Base-by-base conservation (phyloP, 352 stramenopile species). In the Phytopythium vexans region DNA sequence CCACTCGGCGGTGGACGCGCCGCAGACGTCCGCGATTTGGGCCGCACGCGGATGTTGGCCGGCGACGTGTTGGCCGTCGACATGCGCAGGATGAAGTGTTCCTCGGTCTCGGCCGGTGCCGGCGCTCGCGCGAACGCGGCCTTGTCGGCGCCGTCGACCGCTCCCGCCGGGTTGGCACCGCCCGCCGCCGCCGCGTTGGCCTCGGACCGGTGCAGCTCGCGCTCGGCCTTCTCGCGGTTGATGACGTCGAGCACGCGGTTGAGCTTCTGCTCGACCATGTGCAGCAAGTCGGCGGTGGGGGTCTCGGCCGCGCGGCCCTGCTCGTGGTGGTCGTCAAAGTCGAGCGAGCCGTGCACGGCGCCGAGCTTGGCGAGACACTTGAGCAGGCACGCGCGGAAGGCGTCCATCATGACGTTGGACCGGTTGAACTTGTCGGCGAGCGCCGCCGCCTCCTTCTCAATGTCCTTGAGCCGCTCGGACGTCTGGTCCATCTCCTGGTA, bases 401-500 rank as follows among this genome's bases (percentile, higher is more conserved):
- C 78, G 55, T 92, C 80, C 68, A 88, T 88, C 60, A 86, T 72
- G 35, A 92, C 77, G 47, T 89, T 90, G 16, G 75, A 64, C 4
- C 80, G 73, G 43, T 92, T 92, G 63, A 79, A 90, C 31, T 74
- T 81, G 8, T 90, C 78, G 0, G 79, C 72, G 9, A 92, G 57
- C 32, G 77, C 33, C 21, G 78, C 73, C 9, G 80, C 82, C 42
- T 90, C 82, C 48, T 92, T 92, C 44, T 91, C 82, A 38, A 88
- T 89, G 31, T 92, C 82, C 32, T 92, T 92, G n/a, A 92, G 69
- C 0, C 79, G 72, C 49, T 92, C 82, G 6, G 77, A 81, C 3
- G 82, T 90, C 35, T 89, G 72, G 54, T 92, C 82, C 82, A 92
- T 90, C 49, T 90, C 82, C 45, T 92, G 82, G 62, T 92, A 92